phyloP scores from a whole-genome alignment of 2,329 filamentous ascomycete genomes.

The Waltergamsia citrina region DNA sequence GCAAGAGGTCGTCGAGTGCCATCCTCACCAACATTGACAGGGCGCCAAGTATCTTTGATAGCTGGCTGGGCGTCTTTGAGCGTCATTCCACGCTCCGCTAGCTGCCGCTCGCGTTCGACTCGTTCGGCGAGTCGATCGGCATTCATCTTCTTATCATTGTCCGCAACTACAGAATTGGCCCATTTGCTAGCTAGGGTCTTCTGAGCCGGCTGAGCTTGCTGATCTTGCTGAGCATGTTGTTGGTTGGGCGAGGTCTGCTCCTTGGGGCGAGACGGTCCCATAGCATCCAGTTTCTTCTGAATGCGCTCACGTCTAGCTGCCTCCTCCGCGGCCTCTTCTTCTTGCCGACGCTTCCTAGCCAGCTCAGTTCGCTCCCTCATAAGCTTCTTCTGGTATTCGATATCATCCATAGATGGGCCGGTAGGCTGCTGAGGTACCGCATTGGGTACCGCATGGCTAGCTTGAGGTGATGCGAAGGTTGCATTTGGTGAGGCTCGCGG shows the following conservation, averaged over 20 bases:
- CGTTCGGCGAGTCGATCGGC: constrained; percentile 17
- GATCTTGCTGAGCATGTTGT: constrained; percentile 15
- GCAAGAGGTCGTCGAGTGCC: constrained; percentile 19
- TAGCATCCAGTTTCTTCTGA: constrained; percentile 59
- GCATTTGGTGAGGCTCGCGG: constrained; percentile 32
- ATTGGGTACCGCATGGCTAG: constrained; percentile 4
- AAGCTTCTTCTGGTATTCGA: constrained; percentile 56
- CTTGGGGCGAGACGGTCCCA: constrained; percentile 57
- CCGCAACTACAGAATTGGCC: constrained; percentile 30
- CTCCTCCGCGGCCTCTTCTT: constrained; percentile 63
- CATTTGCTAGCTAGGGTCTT: constrained; percentile 26
- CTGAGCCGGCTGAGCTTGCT: constrained; percentile 4
- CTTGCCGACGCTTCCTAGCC: constrained; percentile 57
- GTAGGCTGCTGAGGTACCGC: constrained; percentile 17
- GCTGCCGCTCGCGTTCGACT: constrained; percentile 4
- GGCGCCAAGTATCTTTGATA: constrained; percentile 47
- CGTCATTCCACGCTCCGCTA: constrained; percentile 28
- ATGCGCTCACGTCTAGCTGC: constrained; percentile 63
- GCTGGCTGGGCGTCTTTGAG: constrained; percentile 33
- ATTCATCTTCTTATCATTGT: constrained; percentile 34
- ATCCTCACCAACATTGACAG: constrained; percentile 26
- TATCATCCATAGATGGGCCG: constrained; percentile 32
- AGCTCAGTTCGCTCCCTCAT: constrained; percentile 65
- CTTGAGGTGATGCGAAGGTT: constrained; percentile 26
- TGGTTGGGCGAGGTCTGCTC: constrained; percentile 35